Conservation (phyloP, 2,329 filamentous ascomycete genomes). For the Exophiala aquamarina region DNA sequence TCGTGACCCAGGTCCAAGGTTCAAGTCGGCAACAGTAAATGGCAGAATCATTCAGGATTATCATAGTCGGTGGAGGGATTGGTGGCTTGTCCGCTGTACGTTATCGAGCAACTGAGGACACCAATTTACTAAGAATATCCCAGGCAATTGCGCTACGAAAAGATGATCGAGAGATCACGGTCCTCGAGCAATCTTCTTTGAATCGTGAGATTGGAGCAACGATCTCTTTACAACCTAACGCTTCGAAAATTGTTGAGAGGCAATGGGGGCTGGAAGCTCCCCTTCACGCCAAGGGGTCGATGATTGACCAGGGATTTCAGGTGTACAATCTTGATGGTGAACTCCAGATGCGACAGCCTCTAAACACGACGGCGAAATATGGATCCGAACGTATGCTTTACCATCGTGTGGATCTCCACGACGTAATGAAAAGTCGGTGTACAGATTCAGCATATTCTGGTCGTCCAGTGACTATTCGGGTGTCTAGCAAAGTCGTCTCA, state of each 20-base stretch:
- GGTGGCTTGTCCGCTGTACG: neutral
- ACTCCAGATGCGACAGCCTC: slow-evolving; percentile 23
- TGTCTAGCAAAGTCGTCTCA: slow-evolving; percentile 15
- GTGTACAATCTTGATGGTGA: slow-evolving; percentile 29
- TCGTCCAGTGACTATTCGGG: slow-evolving; percentile 20
- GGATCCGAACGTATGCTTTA: neutral
- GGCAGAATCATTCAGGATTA: neutral
- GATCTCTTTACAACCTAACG: slow-evolving; percentile 1
- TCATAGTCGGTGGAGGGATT: neutral
- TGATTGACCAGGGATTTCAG: slow-evolving; percentile 29
- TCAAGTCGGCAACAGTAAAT: no score
- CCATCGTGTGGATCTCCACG: slow-evolving; percentile 30
- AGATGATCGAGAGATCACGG: slow-evolving; percentile 24
- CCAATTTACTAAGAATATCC: no score
- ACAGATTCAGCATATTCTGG: slow-evolving; percentile 12
- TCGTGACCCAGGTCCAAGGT: no score
- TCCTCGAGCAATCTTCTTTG: slow-evolving; percentile 30
- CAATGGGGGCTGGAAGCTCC: slow-evolving; percentile 18
- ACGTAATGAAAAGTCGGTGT: slow-evolving; percentile 23
- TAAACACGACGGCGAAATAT: slow-evolving; percentile 14
- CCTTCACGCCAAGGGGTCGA: slow-evolving; percentile 11
- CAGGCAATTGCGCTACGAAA: slow-evolving; percentile 9
- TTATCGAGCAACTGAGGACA: neutral
- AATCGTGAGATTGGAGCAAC: slow-evolving; percentile 32
- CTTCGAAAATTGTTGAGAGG: neutral